Evolutionary conservation across 2,329 filamentous ascomycete species (phyloP).

Genomic region (Hymenoscyphus albidus): DNA sequence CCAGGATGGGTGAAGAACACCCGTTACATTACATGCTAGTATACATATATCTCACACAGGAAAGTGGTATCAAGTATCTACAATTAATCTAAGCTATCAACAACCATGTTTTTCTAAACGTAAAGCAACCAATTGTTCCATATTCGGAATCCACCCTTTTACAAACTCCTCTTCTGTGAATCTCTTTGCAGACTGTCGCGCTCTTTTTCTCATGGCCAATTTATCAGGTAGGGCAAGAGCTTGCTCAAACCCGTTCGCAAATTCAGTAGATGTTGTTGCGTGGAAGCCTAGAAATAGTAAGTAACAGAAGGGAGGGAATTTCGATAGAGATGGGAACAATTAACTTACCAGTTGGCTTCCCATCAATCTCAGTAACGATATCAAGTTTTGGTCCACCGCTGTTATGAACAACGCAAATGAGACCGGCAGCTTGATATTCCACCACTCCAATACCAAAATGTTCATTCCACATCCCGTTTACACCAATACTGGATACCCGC

Average conservation of each 20-base stretch:
- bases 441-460: conserved; percentile 98
- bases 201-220: conserved; percentile 69
- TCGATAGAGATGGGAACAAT: not conserved
- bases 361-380: conserved; percentile 80
- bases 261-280: conserved; percentile 73
- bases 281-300: conserved; percentile 64
- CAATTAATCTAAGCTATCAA: conserved; percentile 7
- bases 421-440: conserved; percentile 92
- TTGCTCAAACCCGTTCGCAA: conserved; percentile 74
- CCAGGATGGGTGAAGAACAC: too few relatives aligned
- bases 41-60: not conserved
- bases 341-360: conserved; percentile 66
- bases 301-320: not conserved
- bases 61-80: not conserved
- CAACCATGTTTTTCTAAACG: conserved; percentile 11
- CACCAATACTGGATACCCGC: conserved; percentile 72
- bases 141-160: conserved; percentile 70
- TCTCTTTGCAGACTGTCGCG: conserved; percentile 71
- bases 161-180: conserved; percentile 89
- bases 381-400: conserved; percentile 90
- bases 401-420: conserved; percentile 90
- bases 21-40: not conserved
- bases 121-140: conserved; percentile 62
- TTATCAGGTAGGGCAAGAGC: conserved; percentile 71
- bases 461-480: conserved; percentile 99